These are phyloP conservation scores for Cladosporium velox DNA, from an alignment of 2,329 filamentous ascomycete species.

Conservation along the genomic window DNA sequence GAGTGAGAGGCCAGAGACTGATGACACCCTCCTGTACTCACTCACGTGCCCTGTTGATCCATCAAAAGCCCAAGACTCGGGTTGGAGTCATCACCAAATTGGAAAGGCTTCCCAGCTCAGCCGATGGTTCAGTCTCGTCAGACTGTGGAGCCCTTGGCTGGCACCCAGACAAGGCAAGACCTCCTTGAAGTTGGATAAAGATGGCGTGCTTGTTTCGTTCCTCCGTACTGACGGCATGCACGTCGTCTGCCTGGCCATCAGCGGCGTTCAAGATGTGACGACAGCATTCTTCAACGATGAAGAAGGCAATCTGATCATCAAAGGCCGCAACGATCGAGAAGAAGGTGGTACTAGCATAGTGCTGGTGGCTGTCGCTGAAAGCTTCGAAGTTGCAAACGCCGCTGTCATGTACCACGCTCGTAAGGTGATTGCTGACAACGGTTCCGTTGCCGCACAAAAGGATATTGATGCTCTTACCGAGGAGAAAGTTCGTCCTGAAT, in stretches of 20 bases:
- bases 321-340: slow-evolving; percentile 70
- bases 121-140: slow-evolving; percentile 80
- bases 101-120: slow-evolving; percentile 65
- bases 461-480: slow-evolving; percentile 52
- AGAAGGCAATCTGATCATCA: slow-evolving; percentile 67
- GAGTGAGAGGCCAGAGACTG: slow-evolving; percentile 64
- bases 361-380: slow-evolving; percentile 69
- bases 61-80: slow-evolving; percentile 60
- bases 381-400: slow-evolving; percentile 74
- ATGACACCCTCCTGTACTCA: slow-evolving; percentile 70
- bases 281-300: slow-evolving; percentile 67
- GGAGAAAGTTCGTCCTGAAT: slow-evolving; percentile 58
- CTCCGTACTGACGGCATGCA: slow-evolving; percentile 70
- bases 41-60: slow-evolving; percentile 58
- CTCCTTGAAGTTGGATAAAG: slow-evolving; percentile 69
- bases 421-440: slow-evolving; percentile 54
- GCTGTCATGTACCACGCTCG: slow-evolving; percentile 88
- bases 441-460: slow-evolving; percentile 45
- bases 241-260: slow-evolving; percentile 76
- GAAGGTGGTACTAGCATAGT: slow-evolving; percentile 60
- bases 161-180: slow-evolving; percentile 79
- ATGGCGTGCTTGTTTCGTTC: slow-evolving; percentile 78
- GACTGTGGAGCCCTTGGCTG: slow-evolving; percentile 81
- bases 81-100: slow-evolving; percentile 58
- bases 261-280: slow-evolving; percentile 69